Evolutionary conservation across 1,139 yeast species (phyloP).

Genomic region (Groenewaldozyma auringiensis): DNA sequence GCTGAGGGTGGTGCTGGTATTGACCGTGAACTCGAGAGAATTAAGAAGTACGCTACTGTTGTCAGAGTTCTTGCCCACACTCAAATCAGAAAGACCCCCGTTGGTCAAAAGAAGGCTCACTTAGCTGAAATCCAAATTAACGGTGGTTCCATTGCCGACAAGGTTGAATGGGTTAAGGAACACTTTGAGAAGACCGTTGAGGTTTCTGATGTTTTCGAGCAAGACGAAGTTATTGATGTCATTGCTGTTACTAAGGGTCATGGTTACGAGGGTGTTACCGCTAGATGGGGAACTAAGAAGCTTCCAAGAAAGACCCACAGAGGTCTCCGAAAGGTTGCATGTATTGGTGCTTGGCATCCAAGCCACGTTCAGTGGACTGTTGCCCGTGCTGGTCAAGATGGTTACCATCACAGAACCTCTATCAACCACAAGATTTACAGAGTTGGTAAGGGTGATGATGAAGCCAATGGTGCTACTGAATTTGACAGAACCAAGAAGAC

Average conservation of each 20-base stretch:
- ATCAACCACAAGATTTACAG: conserved; percentile 99
- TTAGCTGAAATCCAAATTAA: conserved; percentile 98
- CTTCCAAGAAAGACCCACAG: conserved; percentile 99
- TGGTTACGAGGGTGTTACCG: conserved; percentile 99
- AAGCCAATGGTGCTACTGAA: conserved; percentile 89
- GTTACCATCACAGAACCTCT: conserved; percentile 99
- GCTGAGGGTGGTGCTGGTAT: conserved; percentile 83
- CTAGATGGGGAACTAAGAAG: conserved; percentile 99
- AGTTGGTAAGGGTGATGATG: conserved; percentile 95
- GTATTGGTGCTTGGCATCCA: conserved; percentile 99
- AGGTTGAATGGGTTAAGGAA: conserved; percentile 98
- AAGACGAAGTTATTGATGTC: conserved; percentile 97
- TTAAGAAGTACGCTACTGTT: conserved; percentile 95
- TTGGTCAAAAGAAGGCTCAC: conserved; percentile 99
- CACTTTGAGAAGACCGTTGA: conserved; percentile 99
- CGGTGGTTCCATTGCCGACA: conserved; percentile 98
- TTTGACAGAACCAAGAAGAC: conserved; percentile 99
- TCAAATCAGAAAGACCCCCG: conserved; percentile 99
- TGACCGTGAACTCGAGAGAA: conserved; percentile 97
- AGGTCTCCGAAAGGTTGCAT: conserved; percentile 99
- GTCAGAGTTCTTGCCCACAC: conserved; percentile 99
- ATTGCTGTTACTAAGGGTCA: conserved; percentile 99
- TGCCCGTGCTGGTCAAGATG: conserved; percentile 99
- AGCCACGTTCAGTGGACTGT: conserved; percentile 99
- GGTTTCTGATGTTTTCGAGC: conserved; percentile 94